phyloP scores from a whole-genome alignment of 140 eudicot species.

The Ambrosia hybrid region DNA sequence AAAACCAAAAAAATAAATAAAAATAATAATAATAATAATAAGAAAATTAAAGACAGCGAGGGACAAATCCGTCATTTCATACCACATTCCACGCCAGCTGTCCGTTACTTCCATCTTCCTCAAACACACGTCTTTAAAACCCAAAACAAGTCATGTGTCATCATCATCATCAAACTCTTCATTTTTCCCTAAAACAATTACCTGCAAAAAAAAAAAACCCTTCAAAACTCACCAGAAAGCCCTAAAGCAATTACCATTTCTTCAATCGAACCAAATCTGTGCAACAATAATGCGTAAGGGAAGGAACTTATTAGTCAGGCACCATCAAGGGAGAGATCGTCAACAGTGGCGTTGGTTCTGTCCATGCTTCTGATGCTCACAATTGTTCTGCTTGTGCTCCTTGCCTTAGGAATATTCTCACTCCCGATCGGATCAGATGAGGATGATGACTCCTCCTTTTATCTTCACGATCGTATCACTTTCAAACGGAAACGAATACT shows the following conservation, averaged over 20 bases:
- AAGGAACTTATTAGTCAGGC: constrained; percentile 38
- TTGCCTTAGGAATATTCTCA: constrained; percentile 73
- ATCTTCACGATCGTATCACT: constrained; percentile 41
- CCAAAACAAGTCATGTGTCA: not conserved
- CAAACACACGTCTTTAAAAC: not conserved
- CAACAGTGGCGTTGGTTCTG: constrained; percentile 59
- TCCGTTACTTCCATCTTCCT: not conserved
- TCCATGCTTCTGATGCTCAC: constrained; percentile 74
- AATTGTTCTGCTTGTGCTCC: constrained; percentile 63
- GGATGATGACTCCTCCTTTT: constrained; percentile 24
- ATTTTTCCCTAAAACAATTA: not conserved
- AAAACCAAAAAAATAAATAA: no score
- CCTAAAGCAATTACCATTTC: constrained; percentile 1
- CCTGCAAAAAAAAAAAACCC: not conserved
- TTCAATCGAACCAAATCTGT: not conserved
- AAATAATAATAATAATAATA: no score
- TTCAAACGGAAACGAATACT: constrained; percentile 44
- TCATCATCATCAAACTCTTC: not conserved
- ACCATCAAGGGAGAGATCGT: constrained; percentile 61
- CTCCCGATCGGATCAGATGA: constrained; percentile 51
- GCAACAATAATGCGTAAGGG: constrained; percentile 53
- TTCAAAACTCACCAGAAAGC: constrained; percentile 27
- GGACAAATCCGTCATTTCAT: not conserved
- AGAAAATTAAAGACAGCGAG: not conserved
- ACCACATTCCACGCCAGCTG: not conserved